A percentile compares a stretch with the other conserved stretches of the same genome.
phyloP scores from a whole-genome alignment of 2,329 filamentous ascomycete genomes.

The Colletotrichum godetiae region DNA sequence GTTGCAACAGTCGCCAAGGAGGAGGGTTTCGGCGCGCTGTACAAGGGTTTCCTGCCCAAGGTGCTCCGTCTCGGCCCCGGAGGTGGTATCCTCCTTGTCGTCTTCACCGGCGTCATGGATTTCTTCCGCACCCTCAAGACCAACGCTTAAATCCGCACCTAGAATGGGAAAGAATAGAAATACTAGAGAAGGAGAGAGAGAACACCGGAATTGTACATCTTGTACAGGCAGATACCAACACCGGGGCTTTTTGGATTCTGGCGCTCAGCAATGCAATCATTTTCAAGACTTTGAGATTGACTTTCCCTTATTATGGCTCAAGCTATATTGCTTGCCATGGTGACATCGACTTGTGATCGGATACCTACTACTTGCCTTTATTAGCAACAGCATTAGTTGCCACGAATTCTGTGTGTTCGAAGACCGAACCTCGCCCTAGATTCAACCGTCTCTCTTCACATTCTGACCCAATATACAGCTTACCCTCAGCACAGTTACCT shows the following conservation, averaged over 20 bases:
- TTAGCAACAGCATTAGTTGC: neutral
- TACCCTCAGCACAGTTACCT: neutral
- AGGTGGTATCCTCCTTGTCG: slow-evolving; percentile 80
- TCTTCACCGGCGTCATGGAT: slow-evolving; percentile 90
- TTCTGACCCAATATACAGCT: neutral
- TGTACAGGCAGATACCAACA: slow-evolving; percentile 30
- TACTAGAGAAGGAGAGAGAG: neutral
- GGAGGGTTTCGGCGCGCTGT: slow-evolving; percentile 90
- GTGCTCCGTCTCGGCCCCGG: slow-evolving; percentile 68
- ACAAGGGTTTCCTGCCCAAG: slow-evolving; percentile 98
- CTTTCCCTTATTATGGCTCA: no score
- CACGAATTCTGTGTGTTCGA: neutral
- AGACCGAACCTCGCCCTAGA: neutral
- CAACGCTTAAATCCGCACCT: slow-evolving; percentile 21
- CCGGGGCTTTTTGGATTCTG: slow-evolving; percentile 12
- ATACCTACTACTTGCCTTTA: neutral
- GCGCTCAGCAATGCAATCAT: slow-evolving; percentile 23
- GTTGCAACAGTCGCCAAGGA: slow-evolving; percentile 89
- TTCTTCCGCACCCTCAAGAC: slow-evolving; percentile 80
- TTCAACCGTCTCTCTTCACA: neutral
- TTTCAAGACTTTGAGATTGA: neutral
- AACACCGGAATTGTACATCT: slow-evolving; percentile 23
- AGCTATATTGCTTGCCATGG: neutral
- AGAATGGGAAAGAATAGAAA: neutral
- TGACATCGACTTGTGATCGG: neutral